Evolutionary conservation across 768 basidiomycete genomes (phyloP).

Genomic region (Polyporus arcularius): DNA sequence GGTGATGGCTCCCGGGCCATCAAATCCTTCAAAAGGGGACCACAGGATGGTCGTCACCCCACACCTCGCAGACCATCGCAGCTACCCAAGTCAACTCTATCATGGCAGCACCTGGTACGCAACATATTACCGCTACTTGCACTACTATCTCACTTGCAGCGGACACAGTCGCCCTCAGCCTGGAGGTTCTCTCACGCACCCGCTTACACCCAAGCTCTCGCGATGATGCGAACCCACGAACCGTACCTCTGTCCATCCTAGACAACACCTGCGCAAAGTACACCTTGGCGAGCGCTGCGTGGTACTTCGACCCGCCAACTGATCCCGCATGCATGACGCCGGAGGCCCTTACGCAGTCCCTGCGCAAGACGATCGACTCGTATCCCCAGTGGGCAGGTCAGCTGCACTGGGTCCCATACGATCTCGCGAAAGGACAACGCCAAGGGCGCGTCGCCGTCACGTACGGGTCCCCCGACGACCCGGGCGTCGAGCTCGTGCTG

Average conservation of each 20-base stretch:
- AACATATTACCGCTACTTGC: too few species aligned
- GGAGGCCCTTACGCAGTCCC: not conserved
- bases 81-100: too few species aligned
- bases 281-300: constrained; percentile 8
- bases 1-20: too few species aligned
- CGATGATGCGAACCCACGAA: not conserved
- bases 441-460: constrained; percentile 9
- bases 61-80: too few species aligned
- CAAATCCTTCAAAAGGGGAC: too few species aligned
- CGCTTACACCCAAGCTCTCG: too few species aligned
- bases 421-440: not conserved
- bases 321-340: not conserved
- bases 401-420: constrained; percentile 13
- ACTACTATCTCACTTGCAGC: too few species aligned
- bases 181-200: too few species aligned
- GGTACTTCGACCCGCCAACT: constrained; percentile 8
- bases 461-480: constrained; percentile 13
- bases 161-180: too few species aligned
- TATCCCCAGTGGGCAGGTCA: constrained; percentile 16
- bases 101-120: too few species aligned
- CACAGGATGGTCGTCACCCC: too few species aligned
- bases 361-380: not conserved
- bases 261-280: constrained; percentile 10
- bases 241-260: constrained; percentile 7
- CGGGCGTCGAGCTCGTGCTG: constrained; percentile 11